phyloP scores from a whole-genome alignment of 2,329 filamentous ascomycete genomes.

The Volutella citrinella region DNA sequence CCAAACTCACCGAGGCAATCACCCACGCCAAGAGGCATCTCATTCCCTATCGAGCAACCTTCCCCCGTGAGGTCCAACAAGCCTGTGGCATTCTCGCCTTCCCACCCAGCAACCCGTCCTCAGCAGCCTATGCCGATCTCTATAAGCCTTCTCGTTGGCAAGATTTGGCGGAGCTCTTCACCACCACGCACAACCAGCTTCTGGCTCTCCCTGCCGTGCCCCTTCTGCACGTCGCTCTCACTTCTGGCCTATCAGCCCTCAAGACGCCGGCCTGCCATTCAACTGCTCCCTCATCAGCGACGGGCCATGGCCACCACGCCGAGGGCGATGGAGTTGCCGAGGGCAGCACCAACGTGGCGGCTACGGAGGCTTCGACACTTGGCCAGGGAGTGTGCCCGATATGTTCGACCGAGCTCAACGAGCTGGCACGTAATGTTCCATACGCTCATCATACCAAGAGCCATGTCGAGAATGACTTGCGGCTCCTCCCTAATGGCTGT shows the following conservation, averaged over 20 bases:
- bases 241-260: conserved; percentile 86
- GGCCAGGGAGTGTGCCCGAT: conserved; percentile 86
- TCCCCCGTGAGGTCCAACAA: conserved; percentile 65
- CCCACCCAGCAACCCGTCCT: conserved; percentile 46
- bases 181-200: conserved; percentile 80
- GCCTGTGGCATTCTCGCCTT: conserved; percentile 82
- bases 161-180: conserved; percentile 75
- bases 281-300: conserved; percentile 9
- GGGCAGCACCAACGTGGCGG: conserved; percentile 42
- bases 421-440: conserved; percentile 81
- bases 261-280: conserved; percentile 90
- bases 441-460: conserved; percentile 96
- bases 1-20: conserved; percentile 73
- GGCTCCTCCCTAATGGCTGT: conserved; percentile 82
- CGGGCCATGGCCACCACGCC: conserved; percentile 3
- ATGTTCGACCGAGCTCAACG: conserved; percentile 92
- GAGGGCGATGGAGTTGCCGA: too few relatives aligned
- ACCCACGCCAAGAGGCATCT: conserved; percentile 81
- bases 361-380: conserved; percentile 38
- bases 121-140: conserved; percentile 49
- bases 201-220: conserved; percentile 79
- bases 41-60: conserved; percentile 64
- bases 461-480: conserved; percentile 81
- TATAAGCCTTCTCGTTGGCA: conserved; percentile 74
- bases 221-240: conserved; percentile 85